Base-by-base conservation (phyloP, 2,329 filamentous ascomycete species). In the Colletotrichum aenigma region DNA sequence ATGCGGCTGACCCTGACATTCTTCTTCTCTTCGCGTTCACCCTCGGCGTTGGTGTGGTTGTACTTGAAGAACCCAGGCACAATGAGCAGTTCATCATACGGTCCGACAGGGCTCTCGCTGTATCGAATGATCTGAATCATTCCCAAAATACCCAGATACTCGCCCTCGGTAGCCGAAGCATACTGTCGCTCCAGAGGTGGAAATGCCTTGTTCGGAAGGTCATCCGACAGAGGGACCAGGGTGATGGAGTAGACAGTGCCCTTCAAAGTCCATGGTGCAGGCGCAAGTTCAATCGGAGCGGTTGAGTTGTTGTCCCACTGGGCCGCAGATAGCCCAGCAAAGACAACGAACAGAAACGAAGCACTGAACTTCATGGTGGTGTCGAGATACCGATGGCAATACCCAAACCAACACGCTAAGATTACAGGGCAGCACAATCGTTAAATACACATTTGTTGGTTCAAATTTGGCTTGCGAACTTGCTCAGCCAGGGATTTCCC, bases 121-220 rank as follows among this genome's bases (percentile, higher is more conserved):
- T 91, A 91, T 12, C 88, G 85, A 28, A 91, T 83, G 67, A 91
- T 79, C 81, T 89, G 88, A 21, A 90, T 81, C 82, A 88, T 87
- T 71, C 85, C 83, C 7, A 89, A 72, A 0, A 88, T 87, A 24
- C 88, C 88, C 18, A 84, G 77, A 13, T 85, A 83, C 55, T 81
- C 79, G 16, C 85, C 86, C 3, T 83, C 81, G 2, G 21, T 21
- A 9, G 64, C 70, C 13, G 65, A 69, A 15, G 70, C 28, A 16
- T 62, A 30, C 10, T 73, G 48, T n/a, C 58, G 70, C 56, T 69
- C 64, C 24, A 65, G 34, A 24, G 72, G 76, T 36, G 36, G 21
- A 26, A 75, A 70, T 2, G 70, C 62, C 76, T 77, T 77, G 5
- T 13, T 75, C 13, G 76, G 74, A n/a, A 77, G 26, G 7, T 70